Conservation (phyloP, 768 basidiomycete genomes). For the Thelephora ganbajun region DNA sequence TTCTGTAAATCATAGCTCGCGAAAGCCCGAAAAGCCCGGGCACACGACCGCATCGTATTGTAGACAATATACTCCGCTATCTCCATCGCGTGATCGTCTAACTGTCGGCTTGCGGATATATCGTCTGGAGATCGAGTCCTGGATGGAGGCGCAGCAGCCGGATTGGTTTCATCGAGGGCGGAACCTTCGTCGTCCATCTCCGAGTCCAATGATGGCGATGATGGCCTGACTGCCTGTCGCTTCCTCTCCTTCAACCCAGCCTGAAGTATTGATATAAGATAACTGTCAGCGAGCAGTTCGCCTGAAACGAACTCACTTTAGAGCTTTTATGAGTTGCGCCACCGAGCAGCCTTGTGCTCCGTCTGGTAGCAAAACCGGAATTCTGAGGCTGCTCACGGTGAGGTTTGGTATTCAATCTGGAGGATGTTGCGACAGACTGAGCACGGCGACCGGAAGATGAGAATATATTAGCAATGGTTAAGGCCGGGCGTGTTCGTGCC, state of each 20-base stretch:
- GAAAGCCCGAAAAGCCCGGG: slow-evolving; percentile 60
- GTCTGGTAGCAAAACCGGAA: slow-evolving; percentile 38
- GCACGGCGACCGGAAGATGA: slow-evolving; percentile 73
- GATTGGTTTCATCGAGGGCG: slow-evolving; percentile 40
- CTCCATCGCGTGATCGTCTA: slow-evolving; percentile 47
- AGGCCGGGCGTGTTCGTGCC: slow-evolving; percentile 83
- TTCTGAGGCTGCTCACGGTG: slow-evolving; percentile 27
- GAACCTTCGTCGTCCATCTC: slow-evolving; percentile 56
- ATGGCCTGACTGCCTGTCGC: slow-evolving; percentile 36
- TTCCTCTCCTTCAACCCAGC: slow-evolving; percentile 39
- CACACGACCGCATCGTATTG: slow-evolving; percentile 69
- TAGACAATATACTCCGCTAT: slow-evolving; percentile 78
- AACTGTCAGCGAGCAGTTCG: not conserved
- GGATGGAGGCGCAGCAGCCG: slow-evolving; percentile 30
- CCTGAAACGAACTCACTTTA: slow-evolving; percentile 32
- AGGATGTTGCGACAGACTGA: slow-evolving; percentile 51
- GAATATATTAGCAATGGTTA: slow-evolving; percentile 79
- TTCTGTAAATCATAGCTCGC: slow-evolving; percentile 62
- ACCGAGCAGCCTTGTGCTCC: slow-evolving; percentile 62
- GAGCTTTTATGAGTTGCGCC: slow-evolving; percentile 38
- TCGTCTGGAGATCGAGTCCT: slow-evolving; percentile 31
- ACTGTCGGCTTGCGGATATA: slow-evolving; percentile 52
- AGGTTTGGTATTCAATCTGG: slow-evolving; percentile 42
- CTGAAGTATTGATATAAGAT: slow-evolving; percentile 9
- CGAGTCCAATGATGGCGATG: slow-evolving; percentile 52